Percentiles rank a stretch among this genome's conserved stretches.
These are phyloP conservation scores for Moesziomyces parantarcticus DNA, from an alignment of 1,284 basidiomycete species.

Conservation along the genomic window DNA sequence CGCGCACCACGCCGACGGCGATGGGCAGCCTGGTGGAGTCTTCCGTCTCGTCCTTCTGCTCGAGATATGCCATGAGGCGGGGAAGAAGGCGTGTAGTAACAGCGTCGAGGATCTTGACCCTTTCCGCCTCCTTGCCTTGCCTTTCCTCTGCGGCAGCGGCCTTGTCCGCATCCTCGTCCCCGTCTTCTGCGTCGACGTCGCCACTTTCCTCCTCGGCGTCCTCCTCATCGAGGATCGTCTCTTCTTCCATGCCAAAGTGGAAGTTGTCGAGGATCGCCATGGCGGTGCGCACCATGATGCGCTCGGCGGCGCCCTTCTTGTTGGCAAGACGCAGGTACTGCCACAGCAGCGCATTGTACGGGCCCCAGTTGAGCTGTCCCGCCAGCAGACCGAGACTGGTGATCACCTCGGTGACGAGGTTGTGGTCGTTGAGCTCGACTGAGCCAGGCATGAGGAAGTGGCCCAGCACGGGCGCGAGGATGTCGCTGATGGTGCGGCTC, in stretches of 20 bases:
- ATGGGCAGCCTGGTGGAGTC: conserved; percentile 82
- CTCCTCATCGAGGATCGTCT: conserved; percentile 21
- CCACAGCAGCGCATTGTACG: conserved; percentile 84
- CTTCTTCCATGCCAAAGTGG: conserved; percentile 75
- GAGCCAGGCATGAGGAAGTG: conserved; percentile 76
- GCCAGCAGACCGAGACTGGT: conserved; percentile 69
- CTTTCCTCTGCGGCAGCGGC: conserved; percentile 10
- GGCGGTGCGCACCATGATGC: conserved; percentile 85
- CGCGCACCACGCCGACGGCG: conserved; percentile 84
- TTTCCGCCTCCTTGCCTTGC: conserved; percentile 31
- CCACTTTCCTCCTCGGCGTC: conserved; percentile 34
- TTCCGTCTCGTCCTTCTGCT: conserved; percentile 78
- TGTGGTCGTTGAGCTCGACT: conserved; percentile 80
- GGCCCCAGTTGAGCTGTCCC: conserved; percentile 75
- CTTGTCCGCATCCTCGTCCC: conserved; percentile 28
- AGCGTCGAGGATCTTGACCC: conserved; percentile 76
- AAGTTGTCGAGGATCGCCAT: conserved; percentile 90
- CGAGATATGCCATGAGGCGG: conserved; percentile 62
- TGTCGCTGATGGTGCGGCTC: conserved; percentile 80
- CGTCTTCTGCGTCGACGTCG: conserved; percentile 74
- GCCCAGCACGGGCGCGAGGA: conserved; percentile 87
- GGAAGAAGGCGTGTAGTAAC: conserved; percentile 73
- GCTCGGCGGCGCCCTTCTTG: conserved; percentile 79
- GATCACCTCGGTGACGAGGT: conserved; percentile 91
- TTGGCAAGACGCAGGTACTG: conserved; percentile 82